Percentiles rank a stretch among this genome's conserved stretches.
Conservation (phyloP, 805 yeast species). For the Candida nitratophila region DNA sequence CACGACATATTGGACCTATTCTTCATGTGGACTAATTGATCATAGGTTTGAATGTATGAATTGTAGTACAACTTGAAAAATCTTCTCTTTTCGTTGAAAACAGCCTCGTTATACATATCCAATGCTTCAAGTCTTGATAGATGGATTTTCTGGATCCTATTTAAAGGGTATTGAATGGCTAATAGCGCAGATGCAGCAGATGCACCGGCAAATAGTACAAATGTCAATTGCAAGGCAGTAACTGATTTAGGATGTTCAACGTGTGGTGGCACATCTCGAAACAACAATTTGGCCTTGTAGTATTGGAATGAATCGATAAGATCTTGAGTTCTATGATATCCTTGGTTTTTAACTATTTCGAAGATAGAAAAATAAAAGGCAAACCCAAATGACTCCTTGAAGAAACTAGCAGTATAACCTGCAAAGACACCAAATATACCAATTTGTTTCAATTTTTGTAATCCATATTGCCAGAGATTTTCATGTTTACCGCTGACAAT, state of each 20-base stretch:
- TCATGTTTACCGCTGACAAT: conserved; percentile 59
- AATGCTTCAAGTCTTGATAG: conserved; percentile 72
- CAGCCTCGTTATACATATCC: conserved; percentile 48
- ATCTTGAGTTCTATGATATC: conserved; percentile 40
- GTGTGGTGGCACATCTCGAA: conserved; percentile 9
- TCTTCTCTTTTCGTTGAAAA: conserved; percentile 15
- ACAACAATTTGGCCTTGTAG: conserved; percentile 26
- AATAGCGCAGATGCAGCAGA: conserved; percentile 75
- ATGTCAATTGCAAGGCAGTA: conserved; percentile 55
- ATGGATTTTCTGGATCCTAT: conserved; percentile 74
- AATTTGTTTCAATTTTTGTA: conserved; percentile 57
- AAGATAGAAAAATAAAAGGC: conserved; percentile 78
- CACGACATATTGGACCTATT: conserved; percentile 49
- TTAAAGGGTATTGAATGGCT: conserved; percentile 75
- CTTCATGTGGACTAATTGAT: conserved; percentile 49
- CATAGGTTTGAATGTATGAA: conserved; percentile 70
- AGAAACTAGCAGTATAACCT: conserved; percentile 70
- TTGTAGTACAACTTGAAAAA: conserved; percentile 53
- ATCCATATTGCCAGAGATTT: conserved; percentile 73
- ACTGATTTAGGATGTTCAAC: conserved; percentile 17
- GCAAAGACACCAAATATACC: conserved; percentile 86
- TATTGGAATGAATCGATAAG: conserved; percentile 33
- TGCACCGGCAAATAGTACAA: conserved; percentile 79
- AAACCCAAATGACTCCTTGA: conserved; percentile 79
- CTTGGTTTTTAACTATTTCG: conserved; percentile 69